Base-by-base conservation (phyloP, 2,329 filamentous ascomycete species). In the Paecilomyces niveus region DNA sequence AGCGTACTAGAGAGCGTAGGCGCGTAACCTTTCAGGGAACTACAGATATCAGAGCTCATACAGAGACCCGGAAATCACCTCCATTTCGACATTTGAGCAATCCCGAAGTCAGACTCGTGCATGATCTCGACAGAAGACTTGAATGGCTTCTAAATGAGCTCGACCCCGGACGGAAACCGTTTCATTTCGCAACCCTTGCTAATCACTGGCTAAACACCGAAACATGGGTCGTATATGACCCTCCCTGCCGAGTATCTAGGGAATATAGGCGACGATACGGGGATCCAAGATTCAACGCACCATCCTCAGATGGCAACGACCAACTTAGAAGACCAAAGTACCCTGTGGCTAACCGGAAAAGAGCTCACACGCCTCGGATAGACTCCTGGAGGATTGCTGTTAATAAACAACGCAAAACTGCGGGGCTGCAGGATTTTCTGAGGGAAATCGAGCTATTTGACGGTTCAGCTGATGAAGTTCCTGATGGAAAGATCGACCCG, bases 141-240 rank as follows among this genome's bases (percentile, higher is more conserved):
- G 62, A 68, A 51, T 77, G 75, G 75, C 60, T 75, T 11, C 66
- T 68, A 31, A 64, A 70, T 49, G 73, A 77, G 58, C 66, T 71
- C 22, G 72, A 68, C 4, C 74, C 75, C 5, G 75, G 74, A 9
- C 67, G 71, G 53, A 74, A 71, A 58, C 70, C 74, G 5, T 76
- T 71, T 56, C 72, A 76, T 59, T 76, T 76, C 57, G 64, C 71
- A 24, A 59, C 74, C 22, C 67, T 76, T 49, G 69, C 73, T 32
- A 76, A 75, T 54, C 75, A 76, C 58, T 77, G 74, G 74, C 55
- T 77, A n/a, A 77, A 76, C 56, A 67, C 61, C 49, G 64, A 70
- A 32, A 76, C 74, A 1, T 76, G 73, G 74, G 53, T 73, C 21
- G 72, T 77, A 29, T 66, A 69, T 49, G 74, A 76, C 57, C 73